Conservation (phyloP, 2,329 filamentous ascomycete species). For the Neophaeococcomyces aloes region DNA sequence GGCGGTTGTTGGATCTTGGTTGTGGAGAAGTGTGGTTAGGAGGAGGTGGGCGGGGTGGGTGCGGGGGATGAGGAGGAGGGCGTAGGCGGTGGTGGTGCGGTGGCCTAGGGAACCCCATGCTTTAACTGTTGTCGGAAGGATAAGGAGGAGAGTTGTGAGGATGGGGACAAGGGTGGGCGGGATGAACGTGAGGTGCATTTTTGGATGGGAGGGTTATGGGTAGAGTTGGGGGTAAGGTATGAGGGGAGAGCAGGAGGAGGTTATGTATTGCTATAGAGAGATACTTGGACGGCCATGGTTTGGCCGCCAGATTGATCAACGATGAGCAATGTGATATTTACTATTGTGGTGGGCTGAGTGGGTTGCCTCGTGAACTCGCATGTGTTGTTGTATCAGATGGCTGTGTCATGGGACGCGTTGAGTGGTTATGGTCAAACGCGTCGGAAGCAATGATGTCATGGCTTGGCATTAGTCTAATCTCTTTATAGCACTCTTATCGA, state of each 20-base stretch:
- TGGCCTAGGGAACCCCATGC: conserved; percentile 45
- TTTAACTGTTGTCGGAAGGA: conserved; percentile 1
- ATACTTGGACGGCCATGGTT: too few species aligned
- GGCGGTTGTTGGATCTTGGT: conserved; percentile 22
- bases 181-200: conserved; percentile 1
- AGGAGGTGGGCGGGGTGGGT: conserved; percentile 10
- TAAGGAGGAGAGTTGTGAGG: neutral
- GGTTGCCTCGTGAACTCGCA: conserved; percentile 4
- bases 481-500: too few species aligned
- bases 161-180: neutral
- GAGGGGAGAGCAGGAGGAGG: too few species aligned
- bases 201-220: neutral
- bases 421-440: neutral
- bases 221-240: neutral
- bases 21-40: conserved; percentile 18
- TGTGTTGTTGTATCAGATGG: conserved; percentile 7
- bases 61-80: conserved; percentile 23
- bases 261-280: too few species aligned
- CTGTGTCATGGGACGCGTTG: conserved; percentile 1
- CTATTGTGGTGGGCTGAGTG: neutral
- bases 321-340: too few species aligned
- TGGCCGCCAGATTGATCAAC: too few species aligned
- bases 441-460: too few species aligned
- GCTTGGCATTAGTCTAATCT: too few species aligned
- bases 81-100: conserved; percentile 45